A percentile compares a stretch with the other conserved stretches of the same genome.
Conservation (phyloP, 2,329 filamentous ascomycete species). For the Phyllosticta citribraziliensis region DNA sequence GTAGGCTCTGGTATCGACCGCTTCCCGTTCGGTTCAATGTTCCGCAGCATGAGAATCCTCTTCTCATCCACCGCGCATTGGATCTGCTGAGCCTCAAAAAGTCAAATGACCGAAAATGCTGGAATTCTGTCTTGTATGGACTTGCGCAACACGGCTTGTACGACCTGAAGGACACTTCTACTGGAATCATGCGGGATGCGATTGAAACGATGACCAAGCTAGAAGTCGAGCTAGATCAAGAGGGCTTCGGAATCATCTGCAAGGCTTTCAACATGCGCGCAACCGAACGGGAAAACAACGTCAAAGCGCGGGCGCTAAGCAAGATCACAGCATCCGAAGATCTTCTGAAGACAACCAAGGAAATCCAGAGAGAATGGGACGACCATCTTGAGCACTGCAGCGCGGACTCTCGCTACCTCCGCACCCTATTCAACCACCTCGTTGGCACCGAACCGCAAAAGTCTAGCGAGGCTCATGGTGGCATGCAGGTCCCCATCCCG, state of each 20-base stretch:
- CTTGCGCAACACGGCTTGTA: background rate
- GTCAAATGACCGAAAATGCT: conserved; percentile 14
- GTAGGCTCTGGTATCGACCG: conserved; percentile 31
- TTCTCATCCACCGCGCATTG: conserved; percentile 15
- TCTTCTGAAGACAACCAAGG: background rate
- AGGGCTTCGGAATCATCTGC: conserved; percentile 4
- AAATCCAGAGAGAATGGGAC: background rate
- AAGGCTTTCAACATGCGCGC: background rate
- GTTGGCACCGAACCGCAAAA: background rate
- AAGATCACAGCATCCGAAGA: background rate
- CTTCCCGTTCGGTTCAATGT: conserved; percentile 14
- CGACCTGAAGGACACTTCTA: background rate
- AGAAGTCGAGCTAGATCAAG: background rate
- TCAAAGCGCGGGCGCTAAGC: background rate
- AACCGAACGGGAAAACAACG: background rate
- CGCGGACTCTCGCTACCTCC: conserved; percentile 3
- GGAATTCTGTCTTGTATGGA: conserved; percentile 18
- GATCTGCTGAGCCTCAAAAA: conserved; percentile 16
- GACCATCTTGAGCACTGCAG: background rate
- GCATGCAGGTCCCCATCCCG: conserved; percentile 38
- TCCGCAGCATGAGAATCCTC: background rate
- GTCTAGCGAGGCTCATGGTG: background rate
- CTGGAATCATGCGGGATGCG: background rate
- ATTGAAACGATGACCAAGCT: background rate
- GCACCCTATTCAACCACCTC: conserved; percentile 4